These are phyloP conservation scores for Dryadomyces quercus-mongolicae DNA, from an alignment of 2,329 filamentous ascomycete species.

Conservation along the genomic window DNA sequence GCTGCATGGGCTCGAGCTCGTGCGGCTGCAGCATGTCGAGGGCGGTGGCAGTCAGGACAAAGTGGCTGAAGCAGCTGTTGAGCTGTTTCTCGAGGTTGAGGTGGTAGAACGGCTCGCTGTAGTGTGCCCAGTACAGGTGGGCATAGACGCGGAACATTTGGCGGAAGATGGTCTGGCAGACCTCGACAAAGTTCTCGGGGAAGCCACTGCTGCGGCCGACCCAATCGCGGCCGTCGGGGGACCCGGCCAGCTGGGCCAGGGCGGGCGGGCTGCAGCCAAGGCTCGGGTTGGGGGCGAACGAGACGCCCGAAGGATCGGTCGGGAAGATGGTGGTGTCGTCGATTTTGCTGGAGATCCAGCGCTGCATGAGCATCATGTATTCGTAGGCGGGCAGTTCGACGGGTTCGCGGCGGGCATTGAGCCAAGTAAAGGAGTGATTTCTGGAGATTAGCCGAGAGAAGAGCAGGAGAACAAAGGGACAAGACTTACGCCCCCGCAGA, in stretches of 20 bases:
- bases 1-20: slow-evolving; percentile 93
- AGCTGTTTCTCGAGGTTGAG: slow-evolving; percentile 69
- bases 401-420: slow-evolving; percentile 75
- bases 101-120: slow-evolving; percentile 71
- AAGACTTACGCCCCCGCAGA: slow-evolving; percentile 67
- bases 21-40: slow-evolving; percentile 76
- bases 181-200: slow-evolving; percentile 75
- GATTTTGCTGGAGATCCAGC: slow-evolving; percentile 94
- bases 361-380: slow-evolving; percentile 91
- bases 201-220: slow-evolving; percentile 89
- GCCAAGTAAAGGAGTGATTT: slow-evolving; percentile 95
- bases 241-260: slow-evolving; percentile 10
- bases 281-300: slow-evolving; percentile 47
- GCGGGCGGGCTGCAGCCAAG: slow-evolving; percentile 17
- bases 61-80: slow-evolving; percentile 82
- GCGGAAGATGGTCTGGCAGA: slow-evolving; percentile 88
- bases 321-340: slow-evolving; percentile 85
- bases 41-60: slow-evolving; percentile 67
- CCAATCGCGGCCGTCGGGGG: slow-evolving; percentile 44
- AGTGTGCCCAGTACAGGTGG: slow-evolving; percentile 96
- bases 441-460: slow-evolving; percentile 45
- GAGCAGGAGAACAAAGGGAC: neutral
- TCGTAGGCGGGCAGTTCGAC: slow-evolving; percentile 86
- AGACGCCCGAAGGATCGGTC: slow-evolving; percentile 63
- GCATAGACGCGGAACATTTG: slow-evolving; percentile 99